phyloP scores from a whole-genome alignment of 192 early-diverging fungal genomes.

The Backusella circina region DNA sequence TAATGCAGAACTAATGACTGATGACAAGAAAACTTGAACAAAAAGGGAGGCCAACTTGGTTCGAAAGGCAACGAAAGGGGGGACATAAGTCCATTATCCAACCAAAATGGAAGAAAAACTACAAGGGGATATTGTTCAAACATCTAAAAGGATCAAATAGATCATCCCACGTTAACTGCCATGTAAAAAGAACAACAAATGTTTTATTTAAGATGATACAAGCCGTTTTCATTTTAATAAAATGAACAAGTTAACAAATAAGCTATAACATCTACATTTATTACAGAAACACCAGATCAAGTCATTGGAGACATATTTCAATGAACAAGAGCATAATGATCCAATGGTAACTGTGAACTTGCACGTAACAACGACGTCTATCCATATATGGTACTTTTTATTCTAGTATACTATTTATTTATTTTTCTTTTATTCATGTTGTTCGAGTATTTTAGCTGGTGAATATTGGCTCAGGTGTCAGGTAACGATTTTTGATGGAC shows the following conservation, averaged over 20 bases:
- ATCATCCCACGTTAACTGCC: no score
- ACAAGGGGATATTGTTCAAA: conserved; percentile 67
- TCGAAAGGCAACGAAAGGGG: conserved; percentile 85
- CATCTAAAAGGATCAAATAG: conserved; percentile 97
- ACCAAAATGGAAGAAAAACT: conserved; percentile 41
- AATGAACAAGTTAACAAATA: conserved; percentile 1
- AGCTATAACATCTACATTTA: conserved; percentile 91
- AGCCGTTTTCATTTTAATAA: no score
- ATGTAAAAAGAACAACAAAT: no score
- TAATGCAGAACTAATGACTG: conserved; percentile 59
- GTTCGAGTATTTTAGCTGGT: conserved; percentile 60
- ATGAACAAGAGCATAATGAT: conserved; percentile 67
- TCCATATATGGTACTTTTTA: conserved; percentile 83
- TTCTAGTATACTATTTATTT: conserved; percentile 60
- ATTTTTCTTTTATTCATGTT: conserved; percentile 22
- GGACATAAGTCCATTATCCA: conserved; percentile 77
- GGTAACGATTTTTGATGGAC: conserved; percentile 26
- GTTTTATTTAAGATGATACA: no score
- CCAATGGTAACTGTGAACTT: no score
- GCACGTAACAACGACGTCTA: conserved; percentile 68
- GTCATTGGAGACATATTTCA: conserved; percentile 94
- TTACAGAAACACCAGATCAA: conserved; percentile 87
- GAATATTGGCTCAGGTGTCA: conserved; percentile 97
- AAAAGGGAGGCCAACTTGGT: conserved; percentile 44
- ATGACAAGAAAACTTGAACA: conserved; percentile 28